Evolutionary conservation across 768 basidiomycete genomes (phyloP).

Genomic region (Filobasidium wieringae): DNA sequence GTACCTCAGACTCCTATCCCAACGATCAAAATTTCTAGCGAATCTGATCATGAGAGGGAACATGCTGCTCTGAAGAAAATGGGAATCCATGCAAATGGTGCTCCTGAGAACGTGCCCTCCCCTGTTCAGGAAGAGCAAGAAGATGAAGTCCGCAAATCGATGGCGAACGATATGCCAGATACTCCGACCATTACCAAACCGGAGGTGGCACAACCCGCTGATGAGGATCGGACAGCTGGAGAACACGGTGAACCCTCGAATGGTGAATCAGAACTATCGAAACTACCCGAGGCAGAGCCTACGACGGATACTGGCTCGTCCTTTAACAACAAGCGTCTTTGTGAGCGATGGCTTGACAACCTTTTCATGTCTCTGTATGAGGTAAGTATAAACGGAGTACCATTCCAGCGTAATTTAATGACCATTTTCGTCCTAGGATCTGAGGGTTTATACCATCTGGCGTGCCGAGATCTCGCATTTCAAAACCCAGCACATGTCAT

Average conservation of each 20-base stretch:
- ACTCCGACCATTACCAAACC: constrained; percentile 25
- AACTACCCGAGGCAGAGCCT: constrained; percentile 7
- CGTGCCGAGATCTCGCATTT: constrained; percentile 96
- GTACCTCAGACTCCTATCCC: constrained; percentile 42
- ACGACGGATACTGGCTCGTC: constrained; percentile 49
- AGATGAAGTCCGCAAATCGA: neutral
- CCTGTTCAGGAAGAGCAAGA: constrained; percentile 37
- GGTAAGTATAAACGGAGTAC: constrained; percentile 43
- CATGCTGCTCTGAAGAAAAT: constrained; percentile 46
- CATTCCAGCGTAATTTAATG: neutral
- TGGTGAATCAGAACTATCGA: constrained; percentile 22
- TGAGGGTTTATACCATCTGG: constrained; percentile 98
- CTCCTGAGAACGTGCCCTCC: constrained; percentile 18
- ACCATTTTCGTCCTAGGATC: constrained; percentile 50
- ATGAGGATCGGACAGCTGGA: neutral
- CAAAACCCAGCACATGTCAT: constrained; percentile 95
- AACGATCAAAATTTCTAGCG: constrained; percentile 66
- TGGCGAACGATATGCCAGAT: constrained; percentile 10
- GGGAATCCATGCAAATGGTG: constrained; percentile 12
- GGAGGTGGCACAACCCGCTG: constrained; percentile 31
- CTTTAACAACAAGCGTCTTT: constrained; percentile 90
- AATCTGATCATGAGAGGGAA: constrained; percentile 51
- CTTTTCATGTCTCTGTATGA: constrained; percentile 97
- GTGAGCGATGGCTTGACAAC: constrained; percentile 96
- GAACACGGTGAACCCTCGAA: constrained; percentile 11